Evolutionary conservation across 306 rosid species (phyloP).

Genomic region (Quercus wislizeni): DNA sequence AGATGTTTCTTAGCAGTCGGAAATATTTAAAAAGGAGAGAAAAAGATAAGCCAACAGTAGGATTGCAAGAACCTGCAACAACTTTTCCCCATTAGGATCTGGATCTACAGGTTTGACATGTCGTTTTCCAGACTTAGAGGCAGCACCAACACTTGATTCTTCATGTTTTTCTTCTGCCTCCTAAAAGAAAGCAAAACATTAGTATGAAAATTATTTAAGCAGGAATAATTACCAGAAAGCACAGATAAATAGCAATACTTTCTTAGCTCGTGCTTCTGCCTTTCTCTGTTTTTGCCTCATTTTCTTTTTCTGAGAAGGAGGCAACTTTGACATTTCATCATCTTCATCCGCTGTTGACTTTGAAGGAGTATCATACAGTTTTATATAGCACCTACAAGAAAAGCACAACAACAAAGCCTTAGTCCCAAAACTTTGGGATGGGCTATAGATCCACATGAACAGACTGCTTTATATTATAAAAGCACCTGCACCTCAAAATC

Average conservation of each 20-base stretch:
- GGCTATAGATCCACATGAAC: too few species aligned
- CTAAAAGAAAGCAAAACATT: slow-evolving; percentile 41
- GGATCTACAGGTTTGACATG: slow-evolving; percentile 86
- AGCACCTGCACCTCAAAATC: slow-evolving; percentile 13
- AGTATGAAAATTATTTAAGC: slow-evolving; percentile 16
- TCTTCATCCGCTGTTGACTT: slow-evolving; percentile 80
- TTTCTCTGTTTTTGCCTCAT: slow-evolving; percentile 93
- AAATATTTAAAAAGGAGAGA: not conserved
- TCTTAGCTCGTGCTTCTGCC: slow-evolving; percentile 95
- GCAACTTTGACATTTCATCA: slow-evolving; percentile 75
- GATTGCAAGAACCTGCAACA: slow-evolving; percentile 67
- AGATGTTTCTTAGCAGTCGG: not conserved
- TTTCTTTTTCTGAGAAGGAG: slow-evolving; percentile 95
- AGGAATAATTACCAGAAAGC: slow-evolving; percentile 19
- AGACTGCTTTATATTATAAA: too few species aligned
- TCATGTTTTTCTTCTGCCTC: slow-evolving; percentile 92
- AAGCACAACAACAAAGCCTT: not conserved
- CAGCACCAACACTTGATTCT: slow-evolving; percentile 56
- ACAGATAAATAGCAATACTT: slow-evolving; percentile 45
- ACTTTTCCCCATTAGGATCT: slow-evolving; percentile 89
- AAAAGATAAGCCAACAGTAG: slow-evolving; percentile 7
- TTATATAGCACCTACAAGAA: slow-evolving; percentile 79
- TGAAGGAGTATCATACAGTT: slow-evolving; percentile 80
- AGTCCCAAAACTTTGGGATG: too few species aligned
- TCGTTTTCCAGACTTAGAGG: slow-evolving; percentile 82